Conservation (phyloP, 1,139 yeast genomes). For the Kodamaea arcana region DNA sequence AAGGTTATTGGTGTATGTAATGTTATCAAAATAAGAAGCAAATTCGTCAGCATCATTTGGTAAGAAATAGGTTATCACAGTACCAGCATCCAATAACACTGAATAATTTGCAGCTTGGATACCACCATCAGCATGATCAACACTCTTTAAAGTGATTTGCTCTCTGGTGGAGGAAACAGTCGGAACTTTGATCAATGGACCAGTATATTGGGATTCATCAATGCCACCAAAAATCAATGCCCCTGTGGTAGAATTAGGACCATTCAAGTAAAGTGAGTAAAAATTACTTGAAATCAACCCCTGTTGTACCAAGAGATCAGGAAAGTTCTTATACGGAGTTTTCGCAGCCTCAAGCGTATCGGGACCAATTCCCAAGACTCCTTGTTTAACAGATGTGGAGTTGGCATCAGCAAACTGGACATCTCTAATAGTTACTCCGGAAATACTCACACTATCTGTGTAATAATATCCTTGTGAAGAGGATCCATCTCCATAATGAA, state of each 20-base stretch:
- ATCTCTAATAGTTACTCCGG: constrained; percentile 3
- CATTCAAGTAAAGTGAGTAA: constrained; percentile 12
- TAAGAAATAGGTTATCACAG: constrained; percentile 31
- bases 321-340: constrained; percentile 16
- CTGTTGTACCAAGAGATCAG: constrained; percentile 15
- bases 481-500: constrained; percentile 10
- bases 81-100: constrained; percentile 38
- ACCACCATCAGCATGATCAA: constrained; percentile 1
- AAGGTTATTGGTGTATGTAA: not conserved
- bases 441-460: constrained; percentile 6
- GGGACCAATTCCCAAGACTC: constrained; percentile 18
- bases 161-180: constrained; percentile 3
- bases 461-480: constrained; percentile 9
- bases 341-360: constrained; percentile 8
- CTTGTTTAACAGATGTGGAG: constrained; percentile 8
- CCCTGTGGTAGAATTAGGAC: constrained; percentile 9
- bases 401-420: constrained; percentile 16
- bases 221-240: constrained; percentile 24
- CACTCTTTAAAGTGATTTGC: constrained; percentile 4
- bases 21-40: constrained; percentile 5
- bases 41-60: constrained; percentile 13
- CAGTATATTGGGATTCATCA: constrained; percentile 23
- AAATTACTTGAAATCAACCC: constrained; percentile 18
- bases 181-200: constrained; percentile 12
- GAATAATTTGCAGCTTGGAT: not conserved